A percentile compares a stretch with the other conserved stretches of the same genome.
phyloP scores from a whole-genome alignment of 2,329 filamentous ascomycete genomes.

The Achaetomium macrosporum region DNA sequence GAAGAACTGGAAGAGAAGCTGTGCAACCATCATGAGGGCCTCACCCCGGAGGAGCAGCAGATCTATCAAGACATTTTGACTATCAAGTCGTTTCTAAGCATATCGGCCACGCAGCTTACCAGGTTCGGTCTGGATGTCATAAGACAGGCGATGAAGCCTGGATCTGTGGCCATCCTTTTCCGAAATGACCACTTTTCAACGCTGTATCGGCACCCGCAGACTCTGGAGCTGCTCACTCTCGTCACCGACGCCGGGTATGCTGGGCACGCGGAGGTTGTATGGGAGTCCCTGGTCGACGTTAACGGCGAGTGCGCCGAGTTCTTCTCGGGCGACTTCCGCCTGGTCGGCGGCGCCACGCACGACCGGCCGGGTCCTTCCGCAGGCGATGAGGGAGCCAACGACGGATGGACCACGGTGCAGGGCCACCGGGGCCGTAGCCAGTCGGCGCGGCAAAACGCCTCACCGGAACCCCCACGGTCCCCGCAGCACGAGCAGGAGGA shows the following conservation, averaged over 20 bases:
- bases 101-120: conserved; percentile 82
- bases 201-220: conserved; percentile 79
- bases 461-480: conserved; percentile 30
- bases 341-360: conserved; percentile 58
- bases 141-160: conserved; percentile 62
- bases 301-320: conserved; percentile 78
- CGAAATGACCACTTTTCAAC: conserved; percentile 97
- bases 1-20: conserved; percentile 84
- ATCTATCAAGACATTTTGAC: conserved; percentile 75
- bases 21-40: conserved; percentile 43
- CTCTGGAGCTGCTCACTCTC: conserved; percentile 68
- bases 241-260: conserved; percentile 93
- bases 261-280: conserved; percentile 83
- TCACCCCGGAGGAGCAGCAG: conserved; percentile 68
- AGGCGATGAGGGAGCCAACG: neutral
- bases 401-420: conserved; percentile 52
- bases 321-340: conserved; percentile 82
- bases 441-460: conserved; percentile 14
- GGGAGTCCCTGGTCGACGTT: conserved; percentile 88
- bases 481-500: conserved; percentile 65
- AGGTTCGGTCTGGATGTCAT: conserved; percentile 73
- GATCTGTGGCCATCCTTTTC: conserved; percentile 84
- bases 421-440: conserved; percentile 28
- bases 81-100: conserved; percentile 76
- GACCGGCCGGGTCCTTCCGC: conserved; percentile 7